Evolutionary conservation across 306 rosid species (phyloP), one percentile per base, ranked within the genome.

Genomic region (Ziziphus jujuba): DNA sequence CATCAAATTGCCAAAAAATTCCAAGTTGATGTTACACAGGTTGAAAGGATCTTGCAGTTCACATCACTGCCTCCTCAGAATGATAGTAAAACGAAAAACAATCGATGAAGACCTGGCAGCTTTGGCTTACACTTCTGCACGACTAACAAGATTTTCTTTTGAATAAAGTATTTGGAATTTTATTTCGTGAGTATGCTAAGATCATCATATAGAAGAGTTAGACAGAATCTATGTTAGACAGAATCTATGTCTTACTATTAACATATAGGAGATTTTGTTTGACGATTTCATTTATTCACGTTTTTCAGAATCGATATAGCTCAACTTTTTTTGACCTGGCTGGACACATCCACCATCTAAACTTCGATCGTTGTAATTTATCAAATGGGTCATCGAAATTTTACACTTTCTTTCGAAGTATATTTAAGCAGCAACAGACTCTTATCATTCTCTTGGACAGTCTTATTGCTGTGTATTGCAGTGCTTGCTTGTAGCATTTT

Each of bases 31-130:
- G 81, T 61, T 9, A 71, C 59, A 5, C 87, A 90, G 82, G 72
- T 95, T 69, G 76, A 72, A 59, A 84, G 63, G 74, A 81, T 88
- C 63, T 34, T 88, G 74, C 89, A 85, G 79, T 95, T 87, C 65
- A 49, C 90, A 40, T 82, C 96, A 22, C 71, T 82, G 63, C 97
- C 99, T 72, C 89, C 90, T 5, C 91, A 90, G 81, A 78, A 73
- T 50, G 73, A 53, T 67, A 77, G 59, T 45, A 70, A 75, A 75
- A 79, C 79, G 43, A 70, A 77, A 55, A 72, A 72, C 62, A 77
- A 58, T 60, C 68, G 20, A 6, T 53, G 72, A 48, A 70, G 66
- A 16, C 72, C 9, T 5, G 50, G 24, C 45, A 15, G 17, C 51
- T 43, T 49, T 40, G 47, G 49, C 44, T 48, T 49, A 21, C 35